A percentile compares a stretch with the other conserved stretches of the same genome.
These are phyloP conservation scores for Malassezia arunalokei DNA, from an alignment of 1,284 basidiomycete genomes.

Conservation along the genomic window DNA sequence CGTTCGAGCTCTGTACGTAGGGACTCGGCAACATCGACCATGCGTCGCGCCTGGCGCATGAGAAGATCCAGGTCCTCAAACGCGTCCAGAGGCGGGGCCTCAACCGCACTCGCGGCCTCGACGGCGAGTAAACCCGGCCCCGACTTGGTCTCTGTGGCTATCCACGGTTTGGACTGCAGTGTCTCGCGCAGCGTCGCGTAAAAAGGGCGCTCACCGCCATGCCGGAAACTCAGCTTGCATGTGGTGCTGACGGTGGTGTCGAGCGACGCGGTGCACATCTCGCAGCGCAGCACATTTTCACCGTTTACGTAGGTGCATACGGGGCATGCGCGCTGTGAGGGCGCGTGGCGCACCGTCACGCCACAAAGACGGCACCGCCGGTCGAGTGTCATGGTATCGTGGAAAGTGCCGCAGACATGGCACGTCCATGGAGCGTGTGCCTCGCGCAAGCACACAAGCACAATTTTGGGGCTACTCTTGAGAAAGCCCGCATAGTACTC, in stretches of 20 bases:
- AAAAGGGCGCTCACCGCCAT: constrained; percentile 73
- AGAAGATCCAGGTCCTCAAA: constrained; percentile 78
- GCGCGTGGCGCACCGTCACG: constrained; percentile 9
- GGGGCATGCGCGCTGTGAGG: constrained; percentile 52
- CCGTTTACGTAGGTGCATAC: constrained; percentile 89
- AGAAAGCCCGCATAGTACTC: constrained; percentile 87
- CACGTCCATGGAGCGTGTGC: constrained; percentile 28
- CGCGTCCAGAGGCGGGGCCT: not conserved
- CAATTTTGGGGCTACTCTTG: constrained; percentile 78
- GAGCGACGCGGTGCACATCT: constrained; percentile 71
- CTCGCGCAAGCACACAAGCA: constrained; percentile 49
- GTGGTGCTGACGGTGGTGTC: constrained; percentile 51
- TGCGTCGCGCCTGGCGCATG: constrained; percentile 80
- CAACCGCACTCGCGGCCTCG: constrained; percentile 11
- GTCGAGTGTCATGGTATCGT: constrained; percentile 16
- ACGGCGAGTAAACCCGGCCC: constrained; percentile 19
- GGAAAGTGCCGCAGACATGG: constrained; percentile 25
- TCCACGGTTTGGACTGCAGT: constrained; percentile 67
- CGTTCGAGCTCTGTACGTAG: constrained; percentile 70
- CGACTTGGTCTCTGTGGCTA: not conserved
- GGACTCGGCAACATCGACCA: constrained; percentile 69
- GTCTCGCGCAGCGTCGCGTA: constrained; percentile 68
- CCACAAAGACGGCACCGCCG: constrained; percentile 28
- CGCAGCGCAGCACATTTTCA: constrained; percentile 62
- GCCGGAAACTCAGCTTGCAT: constrained; percentile 65